phyloP scores from a whole-genome alignment of 2,329 filamentous ascomycete genomes.

The Colletotrichum karsti region DNA sequence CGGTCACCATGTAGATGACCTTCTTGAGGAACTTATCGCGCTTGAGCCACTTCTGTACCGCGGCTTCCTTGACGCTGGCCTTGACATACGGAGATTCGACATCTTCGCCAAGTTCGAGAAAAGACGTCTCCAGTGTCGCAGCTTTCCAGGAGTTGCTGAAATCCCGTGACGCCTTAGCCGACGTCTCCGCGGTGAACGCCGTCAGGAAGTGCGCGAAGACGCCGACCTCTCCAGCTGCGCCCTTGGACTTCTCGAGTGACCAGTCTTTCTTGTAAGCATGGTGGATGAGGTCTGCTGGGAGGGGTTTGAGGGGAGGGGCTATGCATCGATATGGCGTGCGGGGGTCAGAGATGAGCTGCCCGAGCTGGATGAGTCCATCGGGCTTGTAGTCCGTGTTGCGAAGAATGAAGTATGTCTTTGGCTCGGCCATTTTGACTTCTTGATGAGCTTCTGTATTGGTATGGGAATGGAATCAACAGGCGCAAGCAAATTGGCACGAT shows the following conservation, averaged over 20 bases:
- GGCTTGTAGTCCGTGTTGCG: not conserved
- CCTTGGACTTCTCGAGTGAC: not conserved
- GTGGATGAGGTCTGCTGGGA: not conserved
- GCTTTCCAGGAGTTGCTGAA: not conserved
- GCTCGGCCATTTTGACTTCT: too few species aligned
- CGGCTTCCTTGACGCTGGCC: not conserved
- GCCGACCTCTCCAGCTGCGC: not conserved
- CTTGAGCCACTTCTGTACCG: not conserved
- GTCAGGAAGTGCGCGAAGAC: not conserved
- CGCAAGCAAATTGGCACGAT: too few species aligned
- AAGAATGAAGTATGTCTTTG: conserved; percentile 8
- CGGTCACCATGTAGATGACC: not conserved
- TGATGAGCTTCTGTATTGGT: too few species aligned
- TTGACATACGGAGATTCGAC: not conserved
- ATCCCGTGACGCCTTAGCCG: not conserved
- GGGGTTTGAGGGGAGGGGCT: not conserved
- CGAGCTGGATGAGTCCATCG: not conserved
- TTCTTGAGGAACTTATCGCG: not conserved
- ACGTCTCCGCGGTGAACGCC: not conserved
- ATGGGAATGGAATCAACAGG: too few species aligned
- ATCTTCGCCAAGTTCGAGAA: not conserved
- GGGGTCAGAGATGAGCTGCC: conserved; percentile 10
- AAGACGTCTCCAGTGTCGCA: not conserved
- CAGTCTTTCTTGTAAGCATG: not conserved
- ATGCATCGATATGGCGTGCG: not conserved